Conservation (phyloP, 2,329 filamentous ascomycete species). For the Daldinia sp. region DNA sequence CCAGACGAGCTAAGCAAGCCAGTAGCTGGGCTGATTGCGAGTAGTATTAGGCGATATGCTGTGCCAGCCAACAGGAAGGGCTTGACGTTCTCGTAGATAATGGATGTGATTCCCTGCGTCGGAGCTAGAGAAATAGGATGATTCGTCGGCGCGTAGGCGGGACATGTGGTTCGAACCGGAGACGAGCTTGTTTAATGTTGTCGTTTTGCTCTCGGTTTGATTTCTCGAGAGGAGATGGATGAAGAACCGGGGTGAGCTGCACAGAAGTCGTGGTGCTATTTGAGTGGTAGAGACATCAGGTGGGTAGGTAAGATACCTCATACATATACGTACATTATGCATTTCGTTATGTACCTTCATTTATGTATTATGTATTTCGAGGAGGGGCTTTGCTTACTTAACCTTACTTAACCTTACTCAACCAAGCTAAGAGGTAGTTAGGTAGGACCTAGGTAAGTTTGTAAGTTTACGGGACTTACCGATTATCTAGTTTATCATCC, state of each 20-base stretch:
- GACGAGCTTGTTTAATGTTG: constrained; percentile 21
- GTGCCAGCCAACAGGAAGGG: constrained; percentile 27
- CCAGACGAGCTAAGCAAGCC: background rate
- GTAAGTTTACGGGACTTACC: no score
- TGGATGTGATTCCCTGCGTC: constrained; percentile 24
- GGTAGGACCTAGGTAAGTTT: no score
- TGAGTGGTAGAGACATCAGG: constrained; percentile 38
- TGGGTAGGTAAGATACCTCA: constrained; percentile 1
- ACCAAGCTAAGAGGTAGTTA: no score
- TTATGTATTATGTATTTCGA: no score
- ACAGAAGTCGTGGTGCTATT: constrained; percentile 49
- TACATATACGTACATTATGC: background rate
- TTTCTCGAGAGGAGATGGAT: constrained; percentile 25
- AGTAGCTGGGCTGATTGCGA: constrained; percentile 20
- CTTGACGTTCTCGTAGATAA: constrained; percentile 15
- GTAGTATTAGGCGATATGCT: constrained; percentile 28
- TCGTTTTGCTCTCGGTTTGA: constrained; percentile 31
- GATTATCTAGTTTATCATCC: no score
- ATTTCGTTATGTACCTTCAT: no score
- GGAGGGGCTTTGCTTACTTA: no score
- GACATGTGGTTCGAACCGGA: constrained; percentile 41
- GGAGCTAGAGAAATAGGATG: constrained; percentile 24
- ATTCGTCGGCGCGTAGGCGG: constrained; percentile 32
- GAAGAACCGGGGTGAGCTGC: constrained; percentile 41
- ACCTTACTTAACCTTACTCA: no score